Percentiles rank a stretch among this genome's conserved stretches.
Evolutionary conservation across 352 stramenopile genomes (phyloP).

Genomic region (Blastocystis hominis): DNA sequence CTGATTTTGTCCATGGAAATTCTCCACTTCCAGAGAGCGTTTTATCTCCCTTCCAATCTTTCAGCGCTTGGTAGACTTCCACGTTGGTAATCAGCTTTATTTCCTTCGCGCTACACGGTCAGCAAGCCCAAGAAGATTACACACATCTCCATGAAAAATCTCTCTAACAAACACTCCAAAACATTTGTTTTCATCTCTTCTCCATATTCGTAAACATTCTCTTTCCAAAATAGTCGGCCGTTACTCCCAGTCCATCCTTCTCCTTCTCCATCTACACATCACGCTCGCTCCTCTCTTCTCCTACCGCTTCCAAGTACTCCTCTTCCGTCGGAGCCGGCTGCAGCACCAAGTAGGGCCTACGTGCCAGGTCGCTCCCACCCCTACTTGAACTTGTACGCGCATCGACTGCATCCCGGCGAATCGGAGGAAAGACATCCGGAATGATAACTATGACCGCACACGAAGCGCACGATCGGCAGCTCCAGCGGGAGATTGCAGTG

Average conservation of each 20-base stretch:
- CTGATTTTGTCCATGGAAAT: not conserved
- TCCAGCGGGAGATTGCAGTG: constrained; percentile 78
- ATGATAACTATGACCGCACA: constrained; percentile 79
- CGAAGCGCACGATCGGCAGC: constrained; percentile 77
- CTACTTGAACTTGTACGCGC: constrained; percentile 49
- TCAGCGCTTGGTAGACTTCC: not conserved
- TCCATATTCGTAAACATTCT: constrained; percentile 32
- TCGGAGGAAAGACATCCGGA: constrained; percentile 2
- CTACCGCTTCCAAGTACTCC: not conserved
- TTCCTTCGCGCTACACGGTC: not conserved
- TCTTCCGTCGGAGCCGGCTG: not conserved
- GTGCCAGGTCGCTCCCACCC: not conserved
- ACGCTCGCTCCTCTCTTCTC: not conserved
- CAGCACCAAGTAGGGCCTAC: not conserved
- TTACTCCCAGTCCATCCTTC: not conserved
- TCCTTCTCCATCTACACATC: not conserved
- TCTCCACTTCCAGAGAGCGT: not conserved
- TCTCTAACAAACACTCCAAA: not conserved
- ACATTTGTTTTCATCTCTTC: not conserved
- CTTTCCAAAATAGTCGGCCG: constrained; percentile 18
- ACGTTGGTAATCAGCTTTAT: constrained; percentile 25
- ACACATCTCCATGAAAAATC: constrained; percentile 9
- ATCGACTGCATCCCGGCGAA: not conserved
- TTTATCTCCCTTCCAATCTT: not conserved
- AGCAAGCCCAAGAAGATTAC: not conserved